Base-by-base conservation (phyloP, 805 yeast species). In the Yamadazyma sp. region DNA sequence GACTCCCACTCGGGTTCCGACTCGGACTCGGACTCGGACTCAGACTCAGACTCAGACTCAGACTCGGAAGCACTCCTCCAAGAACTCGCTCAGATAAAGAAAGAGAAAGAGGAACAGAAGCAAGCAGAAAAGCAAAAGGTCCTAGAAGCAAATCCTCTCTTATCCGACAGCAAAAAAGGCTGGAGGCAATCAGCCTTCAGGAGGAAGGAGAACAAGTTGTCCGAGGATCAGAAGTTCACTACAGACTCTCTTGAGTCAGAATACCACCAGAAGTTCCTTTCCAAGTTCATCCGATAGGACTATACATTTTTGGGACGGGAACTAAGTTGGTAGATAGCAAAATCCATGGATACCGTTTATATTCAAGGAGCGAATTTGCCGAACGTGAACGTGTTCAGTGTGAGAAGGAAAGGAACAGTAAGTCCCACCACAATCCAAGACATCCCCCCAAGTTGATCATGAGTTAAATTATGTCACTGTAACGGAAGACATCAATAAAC, bases 191-290 rank as follows among this genome's bases (percentile, higher is more conserved):
- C 55, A 3, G 46, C 64, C 0, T 51, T 59, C 4, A 57, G 53
- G 33, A 47, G 42, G 18, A 53, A 50, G 10, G 44, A 38, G 12
- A 39, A 30, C 10, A 29, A 38, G 13, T 10, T 33, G 12, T 14
- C 27, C 3, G 28, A 32, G 12, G 32, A 35, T 13, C 37, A 40
- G 17, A 35, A 40, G 21, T 64, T 50, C 40, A 63, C 70, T 2
- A 62, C 57, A 19, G 58, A 63, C 40, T 56, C 70, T 2, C 42
- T 58, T 17, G 51, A 56, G 23, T 64, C 71, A 10, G 62, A 62
- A 9, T 47, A 50, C 12, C 71, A 67, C 44, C 54, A 63, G 39
- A 47, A 54, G 14, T 67, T 67, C 42, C 39, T 67, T 13, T 51
- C 61, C 5, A 65, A 65, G 39, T 64, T 55, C 42, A 45, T 66